phyloP scores from a whole-genome alignment of 345 rosid species.

The Diplotaxis tenuifolia region DNA sequence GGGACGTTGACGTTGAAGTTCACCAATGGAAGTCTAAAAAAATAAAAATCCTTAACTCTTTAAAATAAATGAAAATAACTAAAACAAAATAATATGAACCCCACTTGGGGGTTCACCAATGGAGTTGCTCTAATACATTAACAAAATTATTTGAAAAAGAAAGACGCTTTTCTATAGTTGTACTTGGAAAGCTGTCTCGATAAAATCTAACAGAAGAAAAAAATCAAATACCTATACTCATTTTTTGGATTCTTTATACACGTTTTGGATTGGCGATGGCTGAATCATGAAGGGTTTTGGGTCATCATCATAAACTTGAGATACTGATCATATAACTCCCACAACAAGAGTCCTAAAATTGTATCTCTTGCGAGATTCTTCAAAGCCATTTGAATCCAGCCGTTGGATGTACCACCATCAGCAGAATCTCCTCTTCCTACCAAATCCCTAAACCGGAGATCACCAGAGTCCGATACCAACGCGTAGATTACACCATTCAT shows the following conservation, averaged over 20 bases:
- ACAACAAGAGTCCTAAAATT: slow-evolving; percentile 44
- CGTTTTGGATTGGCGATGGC: neutral
- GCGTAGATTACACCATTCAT: slow-evolving; percentile 85
- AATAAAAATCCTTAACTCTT: too few relatives aligned
- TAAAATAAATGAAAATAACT: too few relatives aligned
- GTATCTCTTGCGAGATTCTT: slow-evolving; percentile 54
- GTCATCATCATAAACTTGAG: slow-evolving; percentile 26
- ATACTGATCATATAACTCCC: slow-evolving; percentile 52
- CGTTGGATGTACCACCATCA: slow-evolving; percentile 28
- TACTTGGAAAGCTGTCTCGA: neutral
- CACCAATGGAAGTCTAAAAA: too few relatives aligned
- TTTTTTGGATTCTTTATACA: neutral
- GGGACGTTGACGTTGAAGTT: too few relatives aligned
- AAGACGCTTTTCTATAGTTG: neutral
- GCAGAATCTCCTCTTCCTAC: slow-evolving; percentile 50
- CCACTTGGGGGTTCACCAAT: too few relatives aligned
- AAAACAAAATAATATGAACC: too few relatives aligned
- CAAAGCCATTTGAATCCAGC: slow-evolving; percentile 38
- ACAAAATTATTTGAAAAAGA: neutral
- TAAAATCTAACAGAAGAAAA: neutral
- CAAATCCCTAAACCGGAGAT: slow-evolving; percentile 70
- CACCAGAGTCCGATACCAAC: slow-evolving; percentile 64
- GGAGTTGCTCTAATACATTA: too few relatives aligned
- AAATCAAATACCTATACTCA: neutral
- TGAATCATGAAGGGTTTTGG: slow-evolving; percentile 16